phyloP scores from a whole-genome alignment of 2,329 filamentous ascomycete species.

The Trichoderma endophyticum region DNA sequence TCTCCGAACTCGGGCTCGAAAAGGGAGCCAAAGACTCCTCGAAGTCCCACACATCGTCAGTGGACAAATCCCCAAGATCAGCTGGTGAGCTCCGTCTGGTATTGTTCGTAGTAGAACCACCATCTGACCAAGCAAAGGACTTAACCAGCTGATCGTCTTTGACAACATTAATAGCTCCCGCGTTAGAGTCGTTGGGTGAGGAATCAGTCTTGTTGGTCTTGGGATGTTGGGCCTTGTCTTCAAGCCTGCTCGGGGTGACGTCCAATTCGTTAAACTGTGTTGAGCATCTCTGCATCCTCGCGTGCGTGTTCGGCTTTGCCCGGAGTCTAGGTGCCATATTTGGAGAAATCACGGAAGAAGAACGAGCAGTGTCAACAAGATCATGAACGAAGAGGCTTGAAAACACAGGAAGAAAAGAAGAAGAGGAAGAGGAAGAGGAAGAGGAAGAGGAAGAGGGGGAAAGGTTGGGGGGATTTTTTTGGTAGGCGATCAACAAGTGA shows the following conservation, averaged over 20 bases:
- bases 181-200: not conserved
- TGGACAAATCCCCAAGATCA: constrained; percentile 15
- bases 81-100: constrained; percentile 33
- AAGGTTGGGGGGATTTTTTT: not conserved
- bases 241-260: constrained; percentile 32
- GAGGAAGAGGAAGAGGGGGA: not conserved
- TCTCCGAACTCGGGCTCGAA: constrained; percentile 28
- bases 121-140: constrained; percentile 31
- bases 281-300: constrained; percentile 17
- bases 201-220: not conserved
- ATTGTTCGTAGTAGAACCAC: constrained; percentile 24
- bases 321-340: not conserved
- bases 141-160: not conserved
- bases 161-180: not conserved
- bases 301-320: not conserved
- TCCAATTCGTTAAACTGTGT: constrained; percentile 32
- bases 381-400: not conserved
- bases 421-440: not conserved
- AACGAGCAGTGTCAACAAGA: not conserved
- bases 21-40: constrained; percentile 25
- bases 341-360: accelerated
- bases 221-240: constrained; percentile 3
- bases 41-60: constrained; percentile 26
- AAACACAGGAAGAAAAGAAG: not conserved
- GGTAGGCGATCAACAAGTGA: not conserved